Evolutionary conservation across 1,284 basidiomycete genomes (phyloP), one percentile per base, ranked within the genome.

Genomic region (Fomitopsis betulina): DNA sequence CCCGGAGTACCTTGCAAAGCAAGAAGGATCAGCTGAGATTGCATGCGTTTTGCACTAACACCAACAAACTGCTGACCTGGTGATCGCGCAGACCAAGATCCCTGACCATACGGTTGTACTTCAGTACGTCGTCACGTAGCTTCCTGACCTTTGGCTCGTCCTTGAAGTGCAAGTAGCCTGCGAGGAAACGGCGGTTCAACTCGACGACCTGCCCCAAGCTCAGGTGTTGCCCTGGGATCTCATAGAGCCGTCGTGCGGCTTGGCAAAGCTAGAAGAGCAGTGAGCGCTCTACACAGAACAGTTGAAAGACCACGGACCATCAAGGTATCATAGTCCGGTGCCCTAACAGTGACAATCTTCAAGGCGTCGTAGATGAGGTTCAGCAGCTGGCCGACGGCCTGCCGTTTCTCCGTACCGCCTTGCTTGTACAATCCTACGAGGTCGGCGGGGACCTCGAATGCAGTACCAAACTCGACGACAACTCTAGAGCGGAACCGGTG

Each of bases 201-300:
- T 99, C 96, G 39, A 99, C 97, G 12, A 98, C 95, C 76, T 98
- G 96, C 52, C 95, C 92, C 21, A 99, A 76, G 0, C 94, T 97
- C 61, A 98, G 79, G 72, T 97, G 91, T 70, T 97, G 95, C 8
- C 95, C 94, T 19, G 97, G 96, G 3, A 94, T 91, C 65, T 94
- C 93, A 76, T 99, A 99, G 58, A 99, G 79, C 54, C 97, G 83
- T 54, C 97, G 86, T 25, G 91, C 94, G 15, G 97, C 97, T 83
- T 99, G 97, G 58, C 98, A 93, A 61, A 97, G 83, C 91, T 93
- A 61, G 50, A 58, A 37, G 53, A 33, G 59, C n/a, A n/a, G 45
- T 50, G 3, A 54, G 15, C 8, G 15, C 33, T 21, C 58, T 45
- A 17, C n/a, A 21, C 8, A 51, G 32, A 38, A 42, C 5, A 2